Evolutionary conservation across 2,329 filamentous ascomycete species (phyloP).

Genomic region (Nigrospora sphaerica): DNA sequence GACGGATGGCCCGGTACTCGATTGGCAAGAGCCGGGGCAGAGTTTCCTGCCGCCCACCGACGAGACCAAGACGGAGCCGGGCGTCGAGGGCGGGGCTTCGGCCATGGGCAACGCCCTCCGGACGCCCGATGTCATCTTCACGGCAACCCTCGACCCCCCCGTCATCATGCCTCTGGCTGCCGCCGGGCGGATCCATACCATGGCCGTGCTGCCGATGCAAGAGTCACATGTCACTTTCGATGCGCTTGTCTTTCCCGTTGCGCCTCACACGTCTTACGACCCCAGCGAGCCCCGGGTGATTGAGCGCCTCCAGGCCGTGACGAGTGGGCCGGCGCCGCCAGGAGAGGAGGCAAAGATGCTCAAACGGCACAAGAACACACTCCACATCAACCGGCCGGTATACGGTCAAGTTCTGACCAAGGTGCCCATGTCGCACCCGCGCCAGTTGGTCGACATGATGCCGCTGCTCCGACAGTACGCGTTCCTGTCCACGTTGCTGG

Average conservation of each 20-base stretch:
- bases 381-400: conserved; percentile 67
- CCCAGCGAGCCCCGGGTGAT: conserved; percentile 53
- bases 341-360: conserved; percentile 18
- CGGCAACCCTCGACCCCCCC: conserved; percentile 67
- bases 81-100: conserved; percentile 44
- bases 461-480: conserved; percentile 71
- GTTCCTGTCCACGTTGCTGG: conserved; percentile 57
- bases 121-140: conserved; percentile 66
- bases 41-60: conserved; percentile 46
- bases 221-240: conserved; percentile 46
- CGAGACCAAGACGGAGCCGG: conserved; percentile 39
- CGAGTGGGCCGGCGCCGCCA: conserved; percentile 25
- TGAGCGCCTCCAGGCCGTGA: conserved; percentile 37
- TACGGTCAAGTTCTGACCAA: conserved; percentile 61
- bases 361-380: conserved; percentile 46
- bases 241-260: conserved; percentile 48
- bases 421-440: conserved; percentile 71
- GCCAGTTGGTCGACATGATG: conserved; percentile 68
- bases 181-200: conserved; percentile 55
- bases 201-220: conserved; percentile 40
- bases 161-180: conserved; percentile 60
- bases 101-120: conserved; percentile 37
- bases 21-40: conserved; percentile 69
- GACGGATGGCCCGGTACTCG: conserved; percentile 36
- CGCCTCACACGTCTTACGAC: conserved; percentile 40